phyloP scores from a whole-genome alignment of 2,329 filamentous ascomycete species.

The Bipolaris bicolor region DNA sequence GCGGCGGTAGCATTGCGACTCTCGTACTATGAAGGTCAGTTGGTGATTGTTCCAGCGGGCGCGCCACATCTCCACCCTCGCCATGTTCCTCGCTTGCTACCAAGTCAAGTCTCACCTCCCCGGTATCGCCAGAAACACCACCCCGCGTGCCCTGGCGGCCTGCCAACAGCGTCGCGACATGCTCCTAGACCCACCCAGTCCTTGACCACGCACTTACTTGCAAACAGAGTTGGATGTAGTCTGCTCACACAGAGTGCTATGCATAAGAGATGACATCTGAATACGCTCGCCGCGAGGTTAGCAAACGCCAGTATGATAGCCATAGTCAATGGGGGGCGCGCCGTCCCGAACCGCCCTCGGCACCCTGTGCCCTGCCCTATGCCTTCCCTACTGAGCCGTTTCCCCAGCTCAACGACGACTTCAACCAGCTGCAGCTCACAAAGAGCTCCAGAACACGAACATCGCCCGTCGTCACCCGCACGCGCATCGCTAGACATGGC shows the following conservation, averaged over 20 bases:
- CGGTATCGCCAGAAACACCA: constrained; percentile 8
- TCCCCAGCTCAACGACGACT: constrained; percentile 29
- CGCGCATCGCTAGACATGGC: constrained; percentile 46
- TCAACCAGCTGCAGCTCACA: constrained; percentile 37
- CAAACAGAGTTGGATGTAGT: constrained; percentile 30
- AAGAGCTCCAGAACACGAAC: constrained; percentile 41
- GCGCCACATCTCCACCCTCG: constrained; percentile 9
- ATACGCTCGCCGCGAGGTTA: constrained; percentile 43
- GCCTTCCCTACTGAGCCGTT: constrained; percentile 38
- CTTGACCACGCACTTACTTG: constrained; percentile 32
- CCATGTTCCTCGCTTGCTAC: constrained; percentile 20
- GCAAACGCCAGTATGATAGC: constrained; percentile 39
- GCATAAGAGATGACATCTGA: constrained; percentile 48
- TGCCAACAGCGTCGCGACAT: constrained; percentile 15
- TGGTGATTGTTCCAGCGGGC: constrained; percentile 36
- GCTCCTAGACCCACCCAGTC: constrained; percentile 4
- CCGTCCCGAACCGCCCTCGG: constrained; percentile 32
- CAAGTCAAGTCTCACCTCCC: constrained; percentile 6
- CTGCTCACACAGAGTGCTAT: constrained; percentile 36
- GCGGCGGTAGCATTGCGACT: constrained; percentile 31
- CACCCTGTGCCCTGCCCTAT: constrained; percentile 31
- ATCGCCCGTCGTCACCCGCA: constrained; percentile 43
- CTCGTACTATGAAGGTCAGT: constrained; percentile 47
- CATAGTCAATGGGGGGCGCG: constrained; percentile 34
- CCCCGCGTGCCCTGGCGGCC: constrained; percentile 13